Base-by-base conservation (phyloP, 2,329 filamentous ascomycete species). In the Lithohypha guttulata region DNA sequence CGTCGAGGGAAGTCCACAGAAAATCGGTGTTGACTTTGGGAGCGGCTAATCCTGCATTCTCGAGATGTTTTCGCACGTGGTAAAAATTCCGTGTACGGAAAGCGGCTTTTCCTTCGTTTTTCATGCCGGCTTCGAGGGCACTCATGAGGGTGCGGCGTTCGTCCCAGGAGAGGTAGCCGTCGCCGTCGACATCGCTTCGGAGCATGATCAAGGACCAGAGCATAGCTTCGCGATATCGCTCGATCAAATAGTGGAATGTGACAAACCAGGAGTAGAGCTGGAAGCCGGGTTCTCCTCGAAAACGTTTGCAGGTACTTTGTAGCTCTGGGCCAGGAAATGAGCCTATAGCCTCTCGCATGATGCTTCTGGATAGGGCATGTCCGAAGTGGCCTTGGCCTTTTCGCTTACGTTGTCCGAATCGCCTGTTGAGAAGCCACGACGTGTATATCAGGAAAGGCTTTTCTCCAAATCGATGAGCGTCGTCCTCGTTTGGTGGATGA, bases 151-250 rank as follows among this genome's bases (percentile, higher is more conserved):
- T 42, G 13, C 39, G 39, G 10, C 45, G 11, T 28, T 47, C 45
- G 3, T 47, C 39, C 45, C 45, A 47, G 6, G 35, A 42, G 22
- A 47, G 18, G 21, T 41, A 45, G 3, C 45, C 45, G 18, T 47
- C 42, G 4, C 36, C 36, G 26, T 47, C 42, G 5, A 37, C 30
- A 33, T 47, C 45, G 15, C 35, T 42, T 4, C 42, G 42, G 13
- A 44, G 39, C 45, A 47, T 47, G 22, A 47, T 43, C n/a, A 45
- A 45, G 9, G 42, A 45, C 45, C 45, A 47, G 6, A 47, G 33
- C 22, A 47, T 21, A 13, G 40, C 42, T 18, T 47, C 45, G 8
- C 45, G 42, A 22, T 45, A 40, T 8, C 45, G 42, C 27, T 47
- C 45, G 13, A 47, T 47, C 7, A 42, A 22, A 21, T 47, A 47